phyloP scores from a whole-genome alignment of 768 basidiomycete genomes.

The Phaeotremella fagi region DNA sequence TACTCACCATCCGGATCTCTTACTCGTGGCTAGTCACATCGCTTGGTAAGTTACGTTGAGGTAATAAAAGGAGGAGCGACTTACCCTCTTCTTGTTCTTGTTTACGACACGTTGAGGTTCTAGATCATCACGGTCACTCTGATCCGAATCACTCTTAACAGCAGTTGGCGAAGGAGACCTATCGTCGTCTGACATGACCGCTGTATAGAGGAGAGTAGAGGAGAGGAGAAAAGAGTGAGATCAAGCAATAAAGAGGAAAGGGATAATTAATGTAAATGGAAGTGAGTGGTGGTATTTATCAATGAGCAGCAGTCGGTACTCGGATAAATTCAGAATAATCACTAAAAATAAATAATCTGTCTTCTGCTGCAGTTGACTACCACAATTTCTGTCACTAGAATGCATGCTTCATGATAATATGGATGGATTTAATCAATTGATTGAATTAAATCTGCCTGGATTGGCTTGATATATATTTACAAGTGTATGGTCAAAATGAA shows the following conservation, averaged over 20 bases:
- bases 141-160: not conserved
- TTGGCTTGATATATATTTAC: too few species aligned
- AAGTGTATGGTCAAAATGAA: too few species aligned
- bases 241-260: too few species aligned
- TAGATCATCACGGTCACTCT: constrained; percentile 13
- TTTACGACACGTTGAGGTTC: too few species aligned
- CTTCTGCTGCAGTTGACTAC: not conserved
- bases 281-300: not conserved
- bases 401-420: too few species aligned
- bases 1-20: constrained; percentile 33
- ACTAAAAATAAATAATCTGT: not conserved
- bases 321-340: not conserved
- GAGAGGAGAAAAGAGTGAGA: not conserved
- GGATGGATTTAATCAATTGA: too few species aligned
- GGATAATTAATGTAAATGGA: too few species aligned
- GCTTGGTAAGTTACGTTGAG: constrained; percentile 12
- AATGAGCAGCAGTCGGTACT: not conserved
- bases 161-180: constrained; percentile 18
- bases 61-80: constrained; percentile 12
- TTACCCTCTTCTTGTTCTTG: constrained; percentile 20
- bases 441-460: too few species aligned
- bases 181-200: constrained; percentile 30
- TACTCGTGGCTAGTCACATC: constrained; percentile 19
- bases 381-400: too few species aligned
- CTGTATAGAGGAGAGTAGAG: not conserved